phyloP scores from a whole-genome alignment of 2,329 filamentous ascomycete species.

The Beauveria sp. region DNA sequence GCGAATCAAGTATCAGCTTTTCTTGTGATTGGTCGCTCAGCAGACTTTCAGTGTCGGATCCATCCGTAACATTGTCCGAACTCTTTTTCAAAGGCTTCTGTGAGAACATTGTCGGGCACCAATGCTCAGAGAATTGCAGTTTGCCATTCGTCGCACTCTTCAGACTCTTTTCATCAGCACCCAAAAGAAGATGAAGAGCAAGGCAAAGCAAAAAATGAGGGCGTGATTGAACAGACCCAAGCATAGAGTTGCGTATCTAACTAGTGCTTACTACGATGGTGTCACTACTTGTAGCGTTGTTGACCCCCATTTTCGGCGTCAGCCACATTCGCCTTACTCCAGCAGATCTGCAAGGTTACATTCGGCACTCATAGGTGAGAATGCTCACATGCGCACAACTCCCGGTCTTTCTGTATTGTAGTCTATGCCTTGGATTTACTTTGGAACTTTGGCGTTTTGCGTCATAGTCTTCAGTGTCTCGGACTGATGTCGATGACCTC shows the following conservation, averaged over 20 bases:
- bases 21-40: constrained; percentile 6
- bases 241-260: not conserved
- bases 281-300: not conserved
- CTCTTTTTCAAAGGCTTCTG: not conserved
- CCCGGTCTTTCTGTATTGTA: not conserved
- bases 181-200: not conserved
- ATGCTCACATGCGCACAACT: not conserved
- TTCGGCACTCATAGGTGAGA: not conserved
- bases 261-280: constrained; percentile 8
- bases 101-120: not conserved
- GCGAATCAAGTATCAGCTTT: not conserved
- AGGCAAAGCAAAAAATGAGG: not conserved
- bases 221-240: not conserved
- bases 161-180: not conserved
- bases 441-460: not conserved
- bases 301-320: not conserved
- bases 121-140: not conserved
- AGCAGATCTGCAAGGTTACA: constrained; percentile 9
- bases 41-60: constrained; percentile 1
- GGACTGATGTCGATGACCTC: too few species aligned
- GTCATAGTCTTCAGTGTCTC: too few species aligned
- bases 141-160: not conserved
- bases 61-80: not conserved
- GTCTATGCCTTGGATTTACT: not conserved
- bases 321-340: not conserved